Evolutionary conservation across 2,329 filamentous ascomycete species (phyloP), one percentile per base, ranked within the genome.

Genomic region (Aaosphaeria arxii): DNA sequence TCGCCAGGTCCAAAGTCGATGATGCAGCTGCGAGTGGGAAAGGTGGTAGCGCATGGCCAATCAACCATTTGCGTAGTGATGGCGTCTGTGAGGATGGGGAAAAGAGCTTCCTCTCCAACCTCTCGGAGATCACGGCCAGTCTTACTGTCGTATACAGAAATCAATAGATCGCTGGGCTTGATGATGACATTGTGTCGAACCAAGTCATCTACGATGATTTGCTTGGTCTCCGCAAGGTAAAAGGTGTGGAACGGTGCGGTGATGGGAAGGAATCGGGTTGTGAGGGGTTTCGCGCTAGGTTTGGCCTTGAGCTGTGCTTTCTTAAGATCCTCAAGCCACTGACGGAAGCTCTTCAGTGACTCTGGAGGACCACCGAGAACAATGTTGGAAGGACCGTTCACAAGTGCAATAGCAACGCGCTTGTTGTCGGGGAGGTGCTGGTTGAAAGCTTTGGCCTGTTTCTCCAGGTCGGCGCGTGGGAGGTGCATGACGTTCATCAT

Each of bases 161-260:
- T 50, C 30, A 45, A n/a, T 5, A 60, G 48, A 45, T 52, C 45
- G 29, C 45, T 50, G 7, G 52, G 49, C 39, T 54, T 55, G 47
- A 59, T 53, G 9, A 48, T 35, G 42, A 55, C 47, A 38, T 49
- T 53, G 43, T 52, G 44, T 29, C 47, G 44, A 7, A 51, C 43
- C 48, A 56, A 48, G 32, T 54, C 51, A 13, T 43, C 46, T 7
- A 50, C 48, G 32, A 53, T 50, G 29, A 45, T 43, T 5, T 47
- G 40, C 4, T 30, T 36, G 24, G 52, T 40, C 2, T 48, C 39
- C 7, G 45, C 46, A 5, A 75, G 62, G 42, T 72, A 66, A 4
- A 53, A 50, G 11, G 64, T 71, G 49, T 76, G 73, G 41, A 74
- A 75, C 0, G 74, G 69, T 1, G 68, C 64, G 29, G 63, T 69